Evolutionary conservation across 116 monocot genomes (phyloP).

Genomic region (Zostera marina): DNA sequence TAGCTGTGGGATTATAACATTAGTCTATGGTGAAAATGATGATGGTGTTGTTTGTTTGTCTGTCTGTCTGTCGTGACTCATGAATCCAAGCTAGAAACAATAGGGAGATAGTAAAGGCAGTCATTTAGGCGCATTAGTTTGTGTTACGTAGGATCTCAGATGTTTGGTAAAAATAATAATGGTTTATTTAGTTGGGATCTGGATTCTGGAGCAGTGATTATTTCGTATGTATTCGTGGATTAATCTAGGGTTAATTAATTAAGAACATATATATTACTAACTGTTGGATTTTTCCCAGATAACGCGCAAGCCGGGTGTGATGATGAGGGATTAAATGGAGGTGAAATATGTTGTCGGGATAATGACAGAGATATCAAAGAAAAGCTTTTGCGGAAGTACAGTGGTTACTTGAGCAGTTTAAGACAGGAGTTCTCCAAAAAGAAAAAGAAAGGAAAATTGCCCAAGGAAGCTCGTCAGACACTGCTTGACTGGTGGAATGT

Average conservation of each 20-base stretch:
- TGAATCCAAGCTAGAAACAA: too few species aligned
- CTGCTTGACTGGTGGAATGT: slow-evolving; percentile 46
- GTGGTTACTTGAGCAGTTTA: slow-evolving; percentile 37
- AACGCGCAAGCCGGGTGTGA: slow-evolving; percentile 12
- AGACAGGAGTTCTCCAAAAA: slow-evolving; percentile 50
- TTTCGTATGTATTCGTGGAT: too few species aligned
- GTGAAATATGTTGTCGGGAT: slow-evolving; percentile 10
- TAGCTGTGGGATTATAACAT: too few species aligned
- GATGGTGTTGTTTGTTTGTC: too few species aligned
- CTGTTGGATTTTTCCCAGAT: slow-evolving; percentile 18
- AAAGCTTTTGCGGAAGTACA: slow-evolving; percentile 42
- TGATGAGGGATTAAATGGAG: slow-evolving; percentile 28
- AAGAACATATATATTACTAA: not conserved
- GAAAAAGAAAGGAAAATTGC: slow-evolving; percentile 54
- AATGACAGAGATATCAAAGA: slow-evolving; percentile 41
- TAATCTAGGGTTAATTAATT: too few species aligned
- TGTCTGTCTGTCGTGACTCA: too few species aligned
- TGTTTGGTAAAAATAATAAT: too few species aligned
- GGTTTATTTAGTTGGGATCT: too few species aligned
- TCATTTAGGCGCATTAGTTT: too few species aligned
- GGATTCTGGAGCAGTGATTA: too few species aligned
- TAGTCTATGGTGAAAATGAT: not conserved
- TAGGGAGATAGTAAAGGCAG: too few species aligned
- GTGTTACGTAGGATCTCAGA: too few species aligned
- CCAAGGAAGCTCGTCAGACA: slow-evolving; percentile 32